Conservation (phyloP, 2,329 filamentous ascomycete species). For the Penicillium vulpinum region DNA sequence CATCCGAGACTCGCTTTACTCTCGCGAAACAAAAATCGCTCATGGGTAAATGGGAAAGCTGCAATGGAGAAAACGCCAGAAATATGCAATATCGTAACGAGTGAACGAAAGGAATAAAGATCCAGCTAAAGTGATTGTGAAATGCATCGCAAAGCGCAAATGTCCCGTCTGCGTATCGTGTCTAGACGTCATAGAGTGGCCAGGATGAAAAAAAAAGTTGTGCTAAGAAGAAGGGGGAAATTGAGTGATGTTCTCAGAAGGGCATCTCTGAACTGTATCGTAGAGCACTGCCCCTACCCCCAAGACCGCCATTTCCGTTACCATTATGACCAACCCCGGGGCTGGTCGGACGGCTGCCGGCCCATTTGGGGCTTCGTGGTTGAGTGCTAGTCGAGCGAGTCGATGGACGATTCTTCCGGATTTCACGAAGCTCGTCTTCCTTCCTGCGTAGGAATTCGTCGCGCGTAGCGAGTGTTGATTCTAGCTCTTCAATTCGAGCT, state of each 20-base stretch:
- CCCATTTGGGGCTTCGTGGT: constrained; percentile 44
- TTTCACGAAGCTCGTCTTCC: constrained; percentile 47
- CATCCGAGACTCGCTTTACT: neutral
- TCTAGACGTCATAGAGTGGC: constrained; percentile 13
- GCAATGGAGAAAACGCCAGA: constrained; percentile 14
- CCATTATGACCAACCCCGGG: constrained; percentile 39
- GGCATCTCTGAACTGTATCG: constrained; percentile 42
- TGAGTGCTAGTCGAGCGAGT: constrained; percentile 46
- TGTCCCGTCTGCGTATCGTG: neutral
- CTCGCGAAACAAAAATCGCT: constrained; percentile 1
- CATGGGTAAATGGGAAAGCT: neutral
- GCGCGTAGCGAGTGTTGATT: constrained; percentile 36
- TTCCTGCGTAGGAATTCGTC: constrained; percentile 44
- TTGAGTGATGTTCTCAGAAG: constrained; percentile 14
- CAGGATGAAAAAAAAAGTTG: neutral
- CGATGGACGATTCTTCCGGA: constrained; percentile 46
- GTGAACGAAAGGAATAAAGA: neutral
- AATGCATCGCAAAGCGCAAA: neutral
- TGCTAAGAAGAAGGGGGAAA: too few relatives aligned
- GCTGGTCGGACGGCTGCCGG: constrained; percentile 42
- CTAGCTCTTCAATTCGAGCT: constrained; percentile 41
- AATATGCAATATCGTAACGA: constrained; percentile 18
- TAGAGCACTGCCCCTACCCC: constrained; percentile 39
- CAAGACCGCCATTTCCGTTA: constrained; percentile 31
- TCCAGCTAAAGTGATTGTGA: neutral